Base-by-base conservation (phyloP, 345 rosid genomes). In the Populus nigra region DNA sequence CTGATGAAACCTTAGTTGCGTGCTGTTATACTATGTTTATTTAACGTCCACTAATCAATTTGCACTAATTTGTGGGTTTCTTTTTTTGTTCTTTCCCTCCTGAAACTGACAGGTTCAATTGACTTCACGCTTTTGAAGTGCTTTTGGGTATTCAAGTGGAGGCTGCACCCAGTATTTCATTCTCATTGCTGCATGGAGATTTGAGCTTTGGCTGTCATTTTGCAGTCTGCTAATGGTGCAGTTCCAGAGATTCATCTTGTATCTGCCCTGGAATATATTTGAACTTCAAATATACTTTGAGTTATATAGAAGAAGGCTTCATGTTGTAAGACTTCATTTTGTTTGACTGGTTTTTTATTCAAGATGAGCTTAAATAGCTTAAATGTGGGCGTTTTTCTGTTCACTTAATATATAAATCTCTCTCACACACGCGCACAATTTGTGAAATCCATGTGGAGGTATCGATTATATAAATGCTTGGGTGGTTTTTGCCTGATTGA, bases 351-450 rank as follows among this genome's bases (percentile, higher is more conserved):
- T 41, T 76, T 17, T 71, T 43, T 22, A 39, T 39, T 53, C 61
- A 38, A 43, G 45, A 33, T 43, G 70, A 7, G 73, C 81, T 72
- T 68, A 72, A 83, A 49, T 15, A 7, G 73, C 81, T 72, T 68
- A 72, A 81, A 49, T 15, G 39, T 0, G 20, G 39, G 33, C 41
- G 0, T 31, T 67, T 18, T 5, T 31, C 3, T 75, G 49, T 43
- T 67, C 78, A 39, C 49, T 15, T 47, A 13, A 47, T 47, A 15
- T 13, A 12, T 47, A 12, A 47, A 47, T 47, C 50, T 47, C 18
- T 13, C 17, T 1, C 18, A 47, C 17, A 45, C 50, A 15, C 50
- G 50, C 43, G 1, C 10, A 39, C 43, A 47, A 47, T 13, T 47
- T 47, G 50, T 15, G 50, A 47, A 13, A 47, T 47, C 50, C 50